Conservation (phyloP, 176 grass and related monocot genomes). For the Raddia guianensis region DNA sequence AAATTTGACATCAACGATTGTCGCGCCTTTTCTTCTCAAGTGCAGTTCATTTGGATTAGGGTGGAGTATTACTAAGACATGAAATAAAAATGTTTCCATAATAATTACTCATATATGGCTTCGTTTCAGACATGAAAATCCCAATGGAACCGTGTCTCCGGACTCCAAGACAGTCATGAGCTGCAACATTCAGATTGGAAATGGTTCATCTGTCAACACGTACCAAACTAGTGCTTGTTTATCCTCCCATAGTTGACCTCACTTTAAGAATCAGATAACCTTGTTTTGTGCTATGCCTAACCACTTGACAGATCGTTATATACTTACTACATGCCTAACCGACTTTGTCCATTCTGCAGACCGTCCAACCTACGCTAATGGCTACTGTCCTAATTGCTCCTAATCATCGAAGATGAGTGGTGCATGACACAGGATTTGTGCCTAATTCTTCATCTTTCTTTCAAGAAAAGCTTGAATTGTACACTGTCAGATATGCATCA, state of each 20-base stretch:
- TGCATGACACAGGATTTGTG: conserved; percentile 19
- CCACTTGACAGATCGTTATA: conserved; percentile 28
- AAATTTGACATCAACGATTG: not conserved
- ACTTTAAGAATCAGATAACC: conserved; percentile 8
- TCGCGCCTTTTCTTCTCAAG: not conserved
- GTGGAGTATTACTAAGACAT: not conserved
- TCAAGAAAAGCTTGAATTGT: conserved; percentile 6
- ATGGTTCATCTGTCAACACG: not conserved
- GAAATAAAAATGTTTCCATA: not conserved
- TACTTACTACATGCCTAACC: conserved; percentile 15
- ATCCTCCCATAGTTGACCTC: conserved; percentile 8
- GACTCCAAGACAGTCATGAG: not conserved
- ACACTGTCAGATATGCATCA: conserved; percentile 5
- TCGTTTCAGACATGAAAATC: not conserved
- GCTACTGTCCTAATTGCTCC: conserved; percentile 7
- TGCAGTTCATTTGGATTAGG: not conserved
- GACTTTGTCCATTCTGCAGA: conserved; percentile 30
- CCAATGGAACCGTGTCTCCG: not conserved
- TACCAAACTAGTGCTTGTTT: not conserved
- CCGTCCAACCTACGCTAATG: not conserved
- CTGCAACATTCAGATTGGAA: not conserved
- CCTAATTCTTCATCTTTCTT: conserved; percentile 9
- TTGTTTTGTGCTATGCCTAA: conserved; percentile 14
- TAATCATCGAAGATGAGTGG: conserved; percentile 35
- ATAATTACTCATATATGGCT: not conserved